A percentile compares a stretch with the other conserved stretches of the same genome.
Conservation (phyloP, 495 filamentous ascomycete genomes). For the Cercophora newfieldiana region DNA sequence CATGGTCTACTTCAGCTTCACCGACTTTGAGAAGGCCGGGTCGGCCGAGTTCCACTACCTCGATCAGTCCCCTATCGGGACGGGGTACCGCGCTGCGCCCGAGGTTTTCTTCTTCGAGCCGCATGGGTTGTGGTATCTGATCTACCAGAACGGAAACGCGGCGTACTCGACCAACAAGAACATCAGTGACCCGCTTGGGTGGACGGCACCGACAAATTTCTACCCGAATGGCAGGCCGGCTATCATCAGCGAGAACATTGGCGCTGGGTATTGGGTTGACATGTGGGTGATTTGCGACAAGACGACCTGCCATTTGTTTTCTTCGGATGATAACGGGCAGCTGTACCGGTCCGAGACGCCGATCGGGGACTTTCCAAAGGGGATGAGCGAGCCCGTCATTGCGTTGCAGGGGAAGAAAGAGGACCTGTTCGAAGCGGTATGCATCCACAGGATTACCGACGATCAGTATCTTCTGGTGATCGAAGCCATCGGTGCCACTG, state of each 20-base stretch:
- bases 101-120: conserved; percentile 30
- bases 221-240: conserved; percentile 22
- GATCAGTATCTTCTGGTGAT: conserved; percentile 26
- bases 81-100: conserved; percentile 30
- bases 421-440: conserved; percentile 27
- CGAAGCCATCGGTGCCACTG: conserved; percentile 26
- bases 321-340: conserved; percentile 32
- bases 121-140: conserved; percentile 31
- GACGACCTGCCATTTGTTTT: conserved; percentile 26
- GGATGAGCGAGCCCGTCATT: conserved; percentile 28
- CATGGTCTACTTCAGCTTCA: conserved; percentile 31
- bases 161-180: conserved; percentile 33
- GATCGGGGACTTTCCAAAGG: conserved; percentile 21
- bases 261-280: conserved; percentile 31
- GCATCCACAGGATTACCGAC: conserved; percentile 21
- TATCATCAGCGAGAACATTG: conserved; percentile 26
- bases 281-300: conserved; percentile 35
- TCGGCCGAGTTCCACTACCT: conserved; percentile 26
- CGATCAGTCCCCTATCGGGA: conserved; percentile 27
- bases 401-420: conserved; percentile 21
- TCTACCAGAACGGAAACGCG: conserved; percentile 34
- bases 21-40: conserved; percentile 19
- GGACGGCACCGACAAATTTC: conserved; percentile 29
- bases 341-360: conserved; percentile 28
- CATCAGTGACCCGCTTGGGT: conserved; percentile 27